Evolutionary conservation across 495 filamentous ascomycete genomes (phyloP), one percentile per base, ranked within the genome.

Genomic region (Aspergillus sparsus): DNA sequence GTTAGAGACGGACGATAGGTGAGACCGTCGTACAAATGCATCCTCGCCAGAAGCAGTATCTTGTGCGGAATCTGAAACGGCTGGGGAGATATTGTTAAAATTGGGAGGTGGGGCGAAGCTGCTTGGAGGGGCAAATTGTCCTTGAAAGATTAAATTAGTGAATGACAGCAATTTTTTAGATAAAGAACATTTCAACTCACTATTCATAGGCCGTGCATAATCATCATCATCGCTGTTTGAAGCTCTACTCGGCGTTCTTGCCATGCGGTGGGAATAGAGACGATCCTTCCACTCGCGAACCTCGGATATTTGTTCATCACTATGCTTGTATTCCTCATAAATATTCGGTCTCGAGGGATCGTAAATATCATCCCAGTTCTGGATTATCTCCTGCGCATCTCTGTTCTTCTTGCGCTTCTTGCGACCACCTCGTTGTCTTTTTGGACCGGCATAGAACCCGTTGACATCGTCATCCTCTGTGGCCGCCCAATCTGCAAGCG

Each of bases 341-440:
- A 85, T 90, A 42, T 92, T 97, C 1, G 93, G 93, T 18, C 88
- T 75, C 3, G 88, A 81, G 0, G 91, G 89, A 66, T 97, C 93
- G 66, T 97, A 98, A 46, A 93, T 85, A 69, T 96, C 93, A 68
- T 96, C 90, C 93, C 93, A 97, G 67, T 96, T 87, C 44, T 89
- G 89, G 52, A 85, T 77, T 39, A 79, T 65, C 44, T 76, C 82
- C 7, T 81, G 71, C 41, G 83, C 78, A 27, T 89, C 86, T 39
- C 80, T 77, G 63, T 85, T 85, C 80, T 93, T 94, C 80, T 92
- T 94, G 70, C 89, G 85, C 77, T 93, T 93, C 75, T 92, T 93
- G 59, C 84, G 79, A n/a, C 91, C 90, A 42, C 91, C 91, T 55
- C 92, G 86, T 65, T 87, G 84, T 31, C 85, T 82, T 74, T 90